Conservation (phyloP, 345 rosid genomes). For the Populus simonii region DNA sequence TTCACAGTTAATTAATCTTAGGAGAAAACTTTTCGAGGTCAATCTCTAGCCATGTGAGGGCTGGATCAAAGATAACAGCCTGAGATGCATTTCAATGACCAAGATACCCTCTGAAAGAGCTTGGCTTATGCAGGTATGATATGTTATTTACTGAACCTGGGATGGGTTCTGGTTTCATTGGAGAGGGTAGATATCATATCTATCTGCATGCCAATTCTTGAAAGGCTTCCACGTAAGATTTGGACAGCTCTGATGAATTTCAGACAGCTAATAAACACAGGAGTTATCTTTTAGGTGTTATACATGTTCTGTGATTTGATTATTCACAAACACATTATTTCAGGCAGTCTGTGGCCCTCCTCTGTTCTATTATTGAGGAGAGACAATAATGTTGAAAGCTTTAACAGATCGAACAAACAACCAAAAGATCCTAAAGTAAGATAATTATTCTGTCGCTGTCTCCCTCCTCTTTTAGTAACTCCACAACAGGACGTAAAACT, state of each 20-base stretch:
- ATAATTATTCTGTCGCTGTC: background rate
- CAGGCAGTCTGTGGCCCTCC: slow-evolving; percentile 14
- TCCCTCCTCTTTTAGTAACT: background rate
- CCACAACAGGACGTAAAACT: background rate
- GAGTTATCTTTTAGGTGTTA: background rate
- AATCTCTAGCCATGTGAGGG: slow-evolving; percentile 40
- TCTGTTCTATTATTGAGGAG: slow-evolving; percentile 28
- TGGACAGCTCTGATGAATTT: slow-evolving; percentile 35
- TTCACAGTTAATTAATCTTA: background rate
- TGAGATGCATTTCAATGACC: slow-evolving; percentile 5
- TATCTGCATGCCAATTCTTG: slow-evolving; percentile 5
- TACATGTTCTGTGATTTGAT: slow-evolving; percentile 18
- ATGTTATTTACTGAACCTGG: background rate
- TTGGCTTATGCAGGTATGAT: background rate
- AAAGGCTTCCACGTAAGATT: slow-evolving; percentile 35
- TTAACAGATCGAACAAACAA: slow-evolving; percentile 18
- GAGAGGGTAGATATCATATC: slow-evolving; percentile 22
- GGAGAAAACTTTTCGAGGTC: background rate
- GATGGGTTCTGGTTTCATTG: slow-evolving; percentile 18
- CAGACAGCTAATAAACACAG: slow-evolving; percentile 38
- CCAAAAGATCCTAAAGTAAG: slow-evolving; percentile 1
- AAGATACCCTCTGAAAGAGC: slow-evolving; percentile 19
- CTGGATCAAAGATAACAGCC: slow-evolving; percentile 25
- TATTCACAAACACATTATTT: slow-evolving; percentile 17
- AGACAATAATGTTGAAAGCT: slow-evolving; percentile 29